These are phyloP conservation scores for Blastomyces gilchristii DNA, from an alignment of 2,329 filamentous ascomycete genomes.

Conservation along the genomic window DNA sequence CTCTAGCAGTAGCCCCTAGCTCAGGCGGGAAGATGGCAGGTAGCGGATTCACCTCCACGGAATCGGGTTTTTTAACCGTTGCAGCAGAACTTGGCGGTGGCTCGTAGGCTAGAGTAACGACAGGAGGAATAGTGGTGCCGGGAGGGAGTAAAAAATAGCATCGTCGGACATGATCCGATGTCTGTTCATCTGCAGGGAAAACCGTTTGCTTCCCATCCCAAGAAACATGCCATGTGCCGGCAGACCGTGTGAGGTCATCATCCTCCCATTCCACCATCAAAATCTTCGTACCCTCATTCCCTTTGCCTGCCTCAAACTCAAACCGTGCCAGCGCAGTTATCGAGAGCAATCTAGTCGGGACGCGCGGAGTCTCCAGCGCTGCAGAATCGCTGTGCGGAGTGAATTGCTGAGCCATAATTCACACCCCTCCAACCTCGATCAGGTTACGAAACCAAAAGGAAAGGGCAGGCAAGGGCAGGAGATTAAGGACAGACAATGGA, in stretches of 20 bases:
- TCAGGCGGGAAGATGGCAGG: conserved; percentile 78
- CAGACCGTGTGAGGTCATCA: conserved; percentile 40
- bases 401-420: conserved; percentile 14
- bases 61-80: conserved; percentile 30
- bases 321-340: conserved; percentile 65
- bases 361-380: conserved; percentile 26
- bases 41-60: conserved; percentile 62
- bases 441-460: not conserved
- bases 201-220: conserved; percentile 74
- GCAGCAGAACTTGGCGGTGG: conserved; percentile 35
- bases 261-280: conserved; percentile 89
- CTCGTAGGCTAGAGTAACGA: conserved; percentile 54
- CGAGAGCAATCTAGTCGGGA: conserved; percentile 24
- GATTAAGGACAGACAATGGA: not conserved
- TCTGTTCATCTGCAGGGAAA: conserved; percentile 53
- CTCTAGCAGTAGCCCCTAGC: conserved; percentile 55
- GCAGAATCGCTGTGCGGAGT: conserved; percentile 13
- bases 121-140: conserved; percentile 58
- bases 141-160: conserved; percentile 75
- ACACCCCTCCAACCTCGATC: not conserved
- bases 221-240: conserved; percentile 62
- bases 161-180: conserved; percentile 46
- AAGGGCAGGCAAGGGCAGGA: not conserved
- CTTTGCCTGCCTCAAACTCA: conserved; percentile 69
- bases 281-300: conserved; percentile 78